Evolutionary conservation across 1,284 basidiomycete genomes (phyloP), one percentile per base, ranked within the genome.

Genomic region (Microbotryum violaceum): DNA sequence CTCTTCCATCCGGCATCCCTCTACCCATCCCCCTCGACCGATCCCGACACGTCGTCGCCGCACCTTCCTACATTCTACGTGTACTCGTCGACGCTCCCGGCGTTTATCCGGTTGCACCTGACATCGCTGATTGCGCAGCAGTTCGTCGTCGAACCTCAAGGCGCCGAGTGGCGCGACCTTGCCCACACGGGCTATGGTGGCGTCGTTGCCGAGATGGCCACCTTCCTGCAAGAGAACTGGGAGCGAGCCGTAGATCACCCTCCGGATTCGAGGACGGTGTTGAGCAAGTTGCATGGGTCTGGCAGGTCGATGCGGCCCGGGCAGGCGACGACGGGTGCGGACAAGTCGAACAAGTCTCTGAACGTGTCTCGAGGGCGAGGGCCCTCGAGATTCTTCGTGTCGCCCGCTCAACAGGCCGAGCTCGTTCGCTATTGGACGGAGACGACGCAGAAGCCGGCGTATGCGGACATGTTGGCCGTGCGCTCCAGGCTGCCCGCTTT

Each of bases 51-150:
- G 37, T 37, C 45, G 10, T 37, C 45, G 73, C 79, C 4, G 66
- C 79, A 80, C 63, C 79, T 83, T 6, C 90, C 91, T 0, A 76
- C 83, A 0, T 83, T 92, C 74, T 93, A 85, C 73, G 76, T 96
- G 60, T 82, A 85, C 0, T 91, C 90, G 2, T 73, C 77, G 0
- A 82, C 82, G 0, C 78, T 88, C 7, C 83, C 92, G 0, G 82
- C 90, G 0, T 97, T 96, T 74, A 79, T 96, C 64, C 85, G 89
- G 42, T 82, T 97, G 0, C 85, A 94, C 70, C 80, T 96, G 20
- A 81, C 91, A n/a, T 81, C 83, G 3, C 78, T 79, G 47, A 77
- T 76, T 60, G 44, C 70, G 62, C 50, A 57, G 52, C 52, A 65
- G 50, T 61, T 66, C 66, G 65, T 42, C 21, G 37, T 42, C 63